These are phyloP conservation scores for Obelidium mucronatum DNA, from an alignment of 192 early-diverging fungal genomes.

Conservation along the genomic window DNA sequence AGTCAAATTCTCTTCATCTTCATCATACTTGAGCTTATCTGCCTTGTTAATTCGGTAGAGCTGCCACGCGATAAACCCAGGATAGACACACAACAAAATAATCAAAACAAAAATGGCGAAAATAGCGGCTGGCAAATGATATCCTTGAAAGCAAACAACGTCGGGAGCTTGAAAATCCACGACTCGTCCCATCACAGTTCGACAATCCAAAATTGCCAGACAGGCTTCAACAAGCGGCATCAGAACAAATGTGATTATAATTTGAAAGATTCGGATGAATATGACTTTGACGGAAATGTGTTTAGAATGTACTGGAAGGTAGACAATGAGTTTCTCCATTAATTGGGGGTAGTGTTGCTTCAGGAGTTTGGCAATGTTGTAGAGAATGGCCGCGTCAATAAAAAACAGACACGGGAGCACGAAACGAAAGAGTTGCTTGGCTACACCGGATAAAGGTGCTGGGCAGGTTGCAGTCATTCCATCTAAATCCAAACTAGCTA, in stretches of 20 bases:
- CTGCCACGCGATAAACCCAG: background rate
- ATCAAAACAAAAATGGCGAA: slow-evolving; percentile 27
- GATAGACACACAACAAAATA: slow-evolving; percentile 4
- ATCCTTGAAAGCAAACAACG: slow-evolving; percentile 5
- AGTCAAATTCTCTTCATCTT: background rate
- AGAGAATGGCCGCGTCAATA: slow-evolving; percentile 8
- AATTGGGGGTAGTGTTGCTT: background rate
- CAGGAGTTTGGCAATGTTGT: background rate
- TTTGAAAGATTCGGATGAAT: slow-evolving; percentile 7
- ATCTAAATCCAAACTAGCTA: slow-evolving; percentile 33
- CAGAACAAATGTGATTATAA: slow-evolving; percentile 25
- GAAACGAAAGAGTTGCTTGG: slow-evolving; percentile 35
- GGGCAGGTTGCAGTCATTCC: slow-evolving; percentile 34
- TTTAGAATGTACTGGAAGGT: slow-evolving; percentile 18
- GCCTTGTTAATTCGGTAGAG: background rate
- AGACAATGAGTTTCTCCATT: slow-evolving; percentile 4
- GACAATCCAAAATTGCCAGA: slow-evolving; percentile 30
- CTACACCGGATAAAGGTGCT: slow-evolving; percentile 14
- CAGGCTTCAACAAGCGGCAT: slow-evolving; percentile 37
- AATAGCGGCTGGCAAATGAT: slow-evolving; percentile 14
- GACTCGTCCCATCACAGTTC: background rate
- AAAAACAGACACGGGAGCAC: slow-evolving; percentile 29
- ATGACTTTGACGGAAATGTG: slow-evolving; percentile 22
- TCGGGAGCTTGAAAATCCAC: slow-evolving; percentile 35
- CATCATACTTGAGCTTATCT: slow-evolving; percentile 14